Evolutionary conservation across 2,329 filamentous ascomycete species (phyloP).

Genomic region (Fusarium poae): DNA sequence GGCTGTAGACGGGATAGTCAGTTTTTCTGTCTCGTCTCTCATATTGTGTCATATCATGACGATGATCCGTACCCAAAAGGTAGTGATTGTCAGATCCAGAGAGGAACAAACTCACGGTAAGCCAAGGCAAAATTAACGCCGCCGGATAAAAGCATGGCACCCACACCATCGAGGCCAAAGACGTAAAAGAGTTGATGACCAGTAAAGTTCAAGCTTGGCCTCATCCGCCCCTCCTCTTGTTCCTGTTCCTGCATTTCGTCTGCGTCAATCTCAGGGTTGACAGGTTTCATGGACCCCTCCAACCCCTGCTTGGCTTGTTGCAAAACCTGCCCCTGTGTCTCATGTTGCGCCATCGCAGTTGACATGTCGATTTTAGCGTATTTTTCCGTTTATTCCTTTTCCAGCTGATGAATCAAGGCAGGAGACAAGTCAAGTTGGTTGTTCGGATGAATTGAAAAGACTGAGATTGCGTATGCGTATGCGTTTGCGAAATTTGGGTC

Average conservation of each 20-base stretch:
- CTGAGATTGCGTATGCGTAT: neutral
- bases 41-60: neutral
- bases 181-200: conserved; percentile 63
- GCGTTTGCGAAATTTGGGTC: neutral
- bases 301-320: conserved; percentile 36
- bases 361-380: conserved; percentile 29
- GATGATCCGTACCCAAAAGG: neutral
- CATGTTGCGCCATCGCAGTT: conserved; percentile 32
- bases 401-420: neutral
- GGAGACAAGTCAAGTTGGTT: neutral
- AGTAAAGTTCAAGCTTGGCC: conserved; percentile 58
- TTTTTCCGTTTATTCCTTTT: neutral
- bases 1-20: conserved; percentile 49
- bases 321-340: conserved; percentile 36
- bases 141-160: conserved; percentile 61
- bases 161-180: conserved; percentile 61
- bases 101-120: conserved; percentile 56
- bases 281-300: conserved; percentile 20
- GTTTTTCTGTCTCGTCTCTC: neutral
- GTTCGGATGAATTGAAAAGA: neutral
- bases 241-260: conserved; percentile 9
- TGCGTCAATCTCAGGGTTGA: conserved; percentile 27
- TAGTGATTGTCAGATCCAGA: neutral
- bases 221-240: conserved; percentile 45
- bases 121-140: conserved; percentile 66